Percentiles rank a stretch among this genome's conserved stretches.
phyloP scores from a whole-genome alignment of 2,329 filamentous ascomycete genomes.

The Xylariaceae sp. region DNA sequence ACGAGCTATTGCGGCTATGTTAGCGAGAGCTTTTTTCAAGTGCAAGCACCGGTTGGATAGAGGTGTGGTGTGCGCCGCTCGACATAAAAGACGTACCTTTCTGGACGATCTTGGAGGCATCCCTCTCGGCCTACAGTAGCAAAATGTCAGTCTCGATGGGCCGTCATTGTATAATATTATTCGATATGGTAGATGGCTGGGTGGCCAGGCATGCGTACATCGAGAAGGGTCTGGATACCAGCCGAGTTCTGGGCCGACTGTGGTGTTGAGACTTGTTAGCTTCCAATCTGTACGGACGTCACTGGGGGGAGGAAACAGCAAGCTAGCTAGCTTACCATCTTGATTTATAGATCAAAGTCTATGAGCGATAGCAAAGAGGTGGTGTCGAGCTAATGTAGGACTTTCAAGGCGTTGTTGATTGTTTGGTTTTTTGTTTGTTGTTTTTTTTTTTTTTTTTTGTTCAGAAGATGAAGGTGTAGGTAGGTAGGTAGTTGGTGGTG shows the following conservation, averaged over 20 bases:
- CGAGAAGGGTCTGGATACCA: slow-evolving; percentile 97
- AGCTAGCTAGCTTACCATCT: slow-evolving; percentile 15
- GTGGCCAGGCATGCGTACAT: slow-evolving; percentile 62
- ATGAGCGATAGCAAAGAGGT: no score
- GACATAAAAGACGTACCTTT: slow-evolving; percentile 60
- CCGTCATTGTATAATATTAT: background rate
- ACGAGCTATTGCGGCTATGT: slow-evolving; percentile 9
- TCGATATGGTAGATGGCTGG: background rate
- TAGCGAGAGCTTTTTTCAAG: background rate
- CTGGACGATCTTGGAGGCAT: slow-evolving; percentile 98
- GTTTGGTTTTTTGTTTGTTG: no score
- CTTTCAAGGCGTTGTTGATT: no score
- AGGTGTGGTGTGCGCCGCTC: background rate
- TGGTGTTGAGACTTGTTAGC: slow-evolving; percentile 21
- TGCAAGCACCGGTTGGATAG: background rate
- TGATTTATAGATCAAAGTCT: no score
- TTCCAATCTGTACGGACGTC: slow-evolving; percentile 1
- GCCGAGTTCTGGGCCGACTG: slow-evolving; percentile 98
- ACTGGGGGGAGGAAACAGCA: background rate
- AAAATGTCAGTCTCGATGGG: background rate
- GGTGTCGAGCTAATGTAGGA: no score
- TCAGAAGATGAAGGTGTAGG: no score
- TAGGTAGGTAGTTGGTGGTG: no score
- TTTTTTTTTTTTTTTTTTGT: no score
- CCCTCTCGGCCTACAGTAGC: slow-evolving; percentile 76